These are phyloP conservation scores for Fusarium sp. DNA, from an alignment of 2,329 filamentous ascomycete genomes.

Conservation along the genomic window DNA sequence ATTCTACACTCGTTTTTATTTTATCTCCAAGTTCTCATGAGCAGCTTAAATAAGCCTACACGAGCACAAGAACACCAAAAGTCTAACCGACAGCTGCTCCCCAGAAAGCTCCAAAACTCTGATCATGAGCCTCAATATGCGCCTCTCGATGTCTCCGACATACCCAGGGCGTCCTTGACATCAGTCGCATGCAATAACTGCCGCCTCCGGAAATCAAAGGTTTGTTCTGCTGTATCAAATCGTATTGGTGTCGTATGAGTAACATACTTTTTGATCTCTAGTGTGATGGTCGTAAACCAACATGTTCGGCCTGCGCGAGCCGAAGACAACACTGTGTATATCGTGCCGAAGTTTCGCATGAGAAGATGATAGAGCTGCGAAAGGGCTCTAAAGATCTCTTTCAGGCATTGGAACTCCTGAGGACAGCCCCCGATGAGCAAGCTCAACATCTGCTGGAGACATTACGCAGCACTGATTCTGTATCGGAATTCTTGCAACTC, in stretches of 20 bases:
- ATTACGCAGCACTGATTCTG: background rate
- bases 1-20: background rate
- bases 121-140: background rate
- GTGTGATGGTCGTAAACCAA: conserved; percentile 23
- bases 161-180: conserved; percentile 5
- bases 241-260: background rate
- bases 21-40: background rate
- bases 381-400: conserved; percentile 5
- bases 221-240: background rate
- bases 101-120: background rate
- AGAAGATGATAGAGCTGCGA: conserved; percentile 11
- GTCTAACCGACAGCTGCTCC: conserved; percentile 12
- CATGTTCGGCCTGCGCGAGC: conserved; percentile 14
- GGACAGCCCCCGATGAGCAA: background rate
- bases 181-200: conserved; percentile 25
- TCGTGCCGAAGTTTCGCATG: conserved; percentile 12
- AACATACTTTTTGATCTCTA: background rate
- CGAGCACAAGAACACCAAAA: conserved; percentile 17
- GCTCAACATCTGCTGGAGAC: background rate
- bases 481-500: conserved; percentile 5
- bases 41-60: background rate
- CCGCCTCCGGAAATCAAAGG: conserved; percentile 17
- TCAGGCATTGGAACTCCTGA: conserved; percentile 5
- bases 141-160: background rate
- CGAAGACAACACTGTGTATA: conserved; percentile 15